These are phyloP conservation scores for Serendipita sp. DNA, from an alignment of 1,284 basidiomycete species.

Conservation along the genomic window DNA sequence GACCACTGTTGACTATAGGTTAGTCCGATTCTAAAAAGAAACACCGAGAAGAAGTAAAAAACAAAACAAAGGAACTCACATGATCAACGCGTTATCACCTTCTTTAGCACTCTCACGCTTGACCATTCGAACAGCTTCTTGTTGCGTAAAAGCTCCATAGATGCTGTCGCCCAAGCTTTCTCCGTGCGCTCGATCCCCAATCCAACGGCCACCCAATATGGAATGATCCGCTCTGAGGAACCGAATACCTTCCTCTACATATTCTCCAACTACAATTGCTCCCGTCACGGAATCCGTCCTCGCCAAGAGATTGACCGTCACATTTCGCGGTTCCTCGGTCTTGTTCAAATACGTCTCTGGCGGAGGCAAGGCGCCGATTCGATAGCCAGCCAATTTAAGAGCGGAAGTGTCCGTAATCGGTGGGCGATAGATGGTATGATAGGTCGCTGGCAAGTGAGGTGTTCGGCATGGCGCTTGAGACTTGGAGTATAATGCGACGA, in stretches of 20 bases:
- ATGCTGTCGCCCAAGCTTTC: slow-evolving; percentile 58
- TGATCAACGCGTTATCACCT: slow-evolving; percentile 46
- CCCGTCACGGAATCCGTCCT: slow-evolving; percentile 63
- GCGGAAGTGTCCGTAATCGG: slow-evolving; percentile 26
- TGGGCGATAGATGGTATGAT: slow-evolving; percentile 23
- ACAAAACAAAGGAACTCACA: slow-evolving; percentile 34
- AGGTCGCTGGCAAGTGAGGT: slow-evolving; percentile 13
- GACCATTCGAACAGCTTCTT: slow-evolving; percentile 66
- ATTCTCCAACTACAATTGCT: slow-evolving; percentile 63
- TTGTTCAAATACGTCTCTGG: slow-evolving; percentile 26
- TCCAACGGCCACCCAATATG: slow-evolving; percentile 80
- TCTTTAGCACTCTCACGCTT: slow-evolving; percentile 29
- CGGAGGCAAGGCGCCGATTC: slow-evolving; percentile 11
- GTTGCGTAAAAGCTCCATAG: slow-evolving; percentile 70
- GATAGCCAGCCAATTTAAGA: slow-evolving; percentile 16
- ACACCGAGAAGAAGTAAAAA: not conserved
- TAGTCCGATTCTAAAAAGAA: not conserved
- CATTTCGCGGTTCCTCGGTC: slow-evolving; percentile 38
- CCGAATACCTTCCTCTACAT: slow-evolving; percentile 37
- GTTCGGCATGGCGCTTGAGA: slow-evolving; percentile 13
- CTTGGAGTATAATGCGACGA: slow-evolving; percentile 10
- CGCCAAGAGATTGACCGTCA: slow-evolving; percentile 53
- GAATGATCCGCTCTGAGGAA: slow-evolving; percentile 81
- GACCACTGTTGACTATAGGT: slow-evolving; percentile 38
- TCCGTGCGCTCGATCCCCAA: slow-evolving; percentile 37